Evolutionary conservation across 75 land plant species (phyloP).

Genomic region (Pinus tabuliformis): DNA sequence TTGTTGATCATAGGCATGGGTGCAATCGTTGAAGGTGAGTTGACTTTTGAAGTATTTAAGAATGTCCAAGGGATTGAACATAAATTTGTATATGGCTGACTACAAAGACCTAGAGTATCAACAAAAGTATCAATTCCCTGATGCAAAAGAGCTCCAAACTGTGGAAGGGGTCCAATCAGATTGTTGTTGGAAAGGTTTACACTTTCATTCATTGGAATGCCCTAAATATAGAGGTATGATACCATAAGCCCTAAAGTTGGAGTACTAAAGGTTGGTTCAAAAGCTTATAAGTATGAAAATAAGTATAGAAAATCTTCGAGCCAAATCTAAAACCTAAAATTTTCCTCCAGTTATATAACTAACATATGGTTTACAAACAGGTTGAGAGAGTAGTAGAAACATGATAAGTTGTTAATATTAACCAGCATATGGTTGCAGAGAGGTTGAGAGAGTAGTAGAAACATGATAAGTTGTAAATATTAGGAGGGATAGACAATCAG

Average conservation of each 20-base stretch:
- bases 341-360: too few relatives aligned
- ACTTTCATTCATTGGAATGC: conserved; percentile 37
- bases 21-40: conserved; percentile 65
- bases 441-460: conserved; percentile 38
- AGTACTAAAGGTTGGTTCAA: too few relatives aligned
- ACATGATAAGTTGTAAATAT: conserved; percentile 33
- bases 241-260: conserved; percentile 56
- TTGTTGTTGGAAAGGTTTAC: conserved; percentile 74
- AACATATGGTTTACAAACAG: conserved; percentile 60
- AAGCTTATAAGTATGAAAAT: too few relatives aligned
- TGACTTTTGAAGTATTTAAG: conserved; percentile 17
- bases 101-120: conserved; percentile 64
- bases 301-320: too few relatives aligned
- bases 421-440: conserved; percentile 62
- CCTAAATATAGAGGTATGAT: conserved; percentile 45
- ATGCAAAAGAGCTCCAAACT: conserved; percentile 13
- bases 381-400: conserved; percentile 33
- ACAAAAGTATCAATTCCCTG: conserved; percentile 40
- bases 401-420: conserved; percentile 35
- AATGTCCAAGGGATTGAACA: conserved; percentile 40
- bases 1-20: conserved; percentile 41
- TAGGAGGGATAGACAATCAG: conserved; percentile 47
- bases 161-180: conserved; percentile 74
- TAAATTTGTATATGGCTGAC: conserved; percentile 25
- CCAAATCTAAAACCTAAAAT: too few relatives aligned